These are phyloP conservation scores for Metschnikowia dekortorum DNA, from an alignment of 805 yeast genomes.

Conservation along the genomic window DNA sequence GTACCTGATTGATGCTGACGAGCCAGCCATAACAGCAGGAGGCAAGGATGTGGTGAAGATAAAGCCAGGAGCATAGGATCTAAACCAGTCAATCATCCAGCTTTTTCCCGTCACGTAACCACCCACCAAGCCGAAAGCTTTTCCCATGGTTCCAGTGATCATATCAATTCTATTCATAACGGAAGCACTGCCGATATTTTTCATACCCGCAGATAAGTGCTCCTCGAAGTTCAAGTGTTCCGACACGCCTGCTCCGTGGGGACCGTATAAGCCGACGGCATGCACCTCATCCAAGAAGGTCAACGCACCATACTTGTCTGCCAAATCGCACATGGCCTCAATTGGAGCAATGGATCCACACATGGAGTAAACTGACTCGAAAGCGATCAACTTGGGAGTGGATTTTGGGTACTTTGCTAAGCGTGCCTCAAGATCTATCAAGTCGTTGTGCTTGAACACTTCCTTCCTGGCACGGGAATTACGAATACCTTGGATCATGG, in stretches of 20 bases:
- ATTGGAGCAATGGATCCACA: slow-evolving; percentile 97
- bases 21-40: slow-evolving; percentile 97
- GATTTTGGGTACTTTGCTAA: slow-evolving; percentile 77
- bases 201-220: slow-evolving; percentile 65
- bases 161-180: slow-evolving; percentile 89
- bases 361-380: slow-evolving; percentile 97
- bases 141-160: slow-evolving; percentile 96
- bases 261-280: slow-evolving; percentile 98
- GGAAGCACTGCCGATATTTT: slow-evolving; percentile 37
- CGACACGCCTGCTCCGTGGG: slow-evolving; percentile 99
- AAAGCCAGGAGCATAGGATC: slow-evolving; percentile 96
- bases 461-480: slow-evolving; percentile 88
- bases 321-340: slow-evolving; percentile 86
- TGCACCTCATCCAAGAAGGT: slow-evolving; percentile 98
- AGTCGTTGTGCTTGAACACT: slow-evolving; percentile 86
- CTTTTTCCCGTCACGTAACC: slow-evolving; percentile 93
- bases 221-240: slow-evolving; percentile 90
- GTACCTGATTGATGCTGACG: slow-evolving; percentile 78
- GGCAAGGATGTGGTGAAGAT: slow-evolving; percentile 96
- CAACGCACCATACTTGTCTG: slow-evolving; percentile 95
- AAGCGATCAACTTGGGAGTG: slow-evolving; percentile 93
- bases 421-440: slow-evolving; percentile 74
- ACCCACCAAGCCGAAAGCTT: slow-evolving; percentile 95
- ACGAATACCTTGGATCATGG: slow-evolving; percentile 94
- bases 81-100: slow-evolving; percentile 84